A percentile compares a stretch with the other conserved stretches of the same genome.
Conservation (phyloP, 306 rosid species). For the Nissolia schottii region DNA sequence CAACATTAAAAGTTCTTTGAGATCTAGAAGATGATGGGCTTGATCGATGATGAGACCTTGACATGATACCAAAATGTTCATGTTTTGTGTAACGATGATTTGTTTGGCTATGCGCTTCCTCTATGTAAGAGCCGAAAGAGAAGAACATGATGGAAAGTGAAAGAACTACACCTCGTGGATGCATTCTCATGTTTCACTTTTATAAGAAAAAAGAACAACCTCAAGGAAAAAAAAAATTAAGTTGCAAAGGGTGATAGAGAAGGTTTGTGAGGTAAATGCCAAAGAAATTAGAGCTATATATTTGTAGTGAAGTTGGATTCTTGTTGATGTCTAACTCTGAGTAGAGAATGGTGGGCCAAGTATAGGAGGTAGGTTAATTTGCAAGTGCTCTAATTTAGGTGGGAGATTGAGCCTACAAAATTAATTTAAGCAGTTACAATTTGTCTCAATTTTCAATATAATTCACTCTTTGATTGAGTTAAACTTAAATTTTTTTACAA, state of each 20-base stretch:
- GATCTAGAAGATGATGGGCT: not conserved
- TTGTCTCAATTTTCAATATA: too few species aligned
- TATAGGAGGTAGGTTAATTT: too few species aligned
- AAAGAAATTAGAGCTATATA: conserved; percentile 18
- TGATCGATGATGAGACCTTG: not conserved
- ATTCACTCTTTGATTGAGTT: too few species aligned
- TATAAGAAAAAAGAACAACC: not conserved
- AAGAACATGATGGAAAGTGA: conserved; percentile 19
- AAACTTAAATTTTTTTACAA: too few species aligned
- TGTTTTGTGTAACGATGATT: conserved; percentile 1
- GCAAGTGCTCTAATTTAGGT: too few species aligned
- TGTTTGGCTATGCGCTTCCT: not conserved
- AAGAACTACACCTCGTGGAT: conserved; percentile 15
- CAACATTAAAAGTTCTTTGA: conserved; percentile 34
- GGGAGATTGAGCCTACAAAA: too few species aligned
- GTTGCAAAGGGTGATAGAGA: not conserved
- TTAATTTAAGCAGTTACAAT: too few species aligned
- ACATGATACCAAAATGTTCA: conserved; percentile 7
- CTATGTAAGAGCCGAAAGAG: conserved; percentile 24
- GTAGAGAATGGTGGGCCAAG: too few species aligned
- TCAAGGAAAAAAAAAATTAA: not conserved
- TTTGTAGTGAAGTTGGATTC: conserved; percentile 35
- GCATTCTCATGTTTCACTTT: conserved; percentile 31
- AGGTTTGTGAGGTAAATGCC: conserved; percentile 24
- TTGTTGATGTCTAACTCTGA: too few species aligned